Evolutionary conservation across 2,329 filamentous ascomycete genomes (phyloP), one percentile per base, ranked within the genome.

Genomic region (Nigrograna mackinnonii): DNA sequence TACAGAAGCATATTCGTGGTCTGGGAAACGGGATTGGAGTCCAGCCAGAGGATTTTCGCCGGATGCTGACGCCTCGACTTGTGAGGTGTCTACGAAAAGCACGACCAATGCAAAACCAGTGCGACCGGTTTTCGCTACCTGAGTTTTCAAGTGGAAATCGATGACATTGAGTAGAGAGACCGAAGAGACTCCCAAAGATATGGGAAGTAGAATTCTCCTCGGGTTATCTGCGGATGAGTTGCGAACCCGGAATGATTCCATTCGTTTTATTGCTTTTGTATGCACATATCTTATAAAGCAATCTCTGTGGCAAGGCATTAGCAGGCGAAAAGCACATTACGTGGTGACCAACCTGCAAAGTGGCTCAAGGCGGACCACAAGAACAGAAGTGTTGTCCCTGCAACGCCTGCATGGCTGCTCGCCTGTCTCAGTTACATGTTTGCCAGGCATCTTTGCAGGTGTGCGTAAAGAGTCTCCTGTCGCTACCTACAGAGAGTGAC

Each of bases 161-260:
- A 97, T 74, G 17, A 95, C 77, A 56, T 92, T 81, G 21, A 95
- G 75, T 32, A 99, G 75, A 12, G 84, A 81, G 12, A 87, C 78
- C 0, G 92, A 97, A 1, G 88, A 94, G 2, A 87, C 75, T 1
- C 94, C 92, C 57, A 90, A 85, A 0, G 91, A 96, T 2, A 96
- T 73, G 5, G 91, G 89, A 16, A 96, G 73, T 14, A 96, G 73
- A 35, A 96, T 80, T 60, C 70, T 80, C 52, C 71, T 73, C 43
- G 71, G 70, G 38, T 70, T 61, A 32, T 71, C 70, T 43, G 69
- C 66, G 17, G 69, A 64, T 22, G 69, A 65, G 49, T 77, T 67
- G 26, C 72, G 70, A 26, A 83, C 75, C 34, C 79, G 76, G 60
- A 85, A 87, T 30, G 77, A 76, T 54, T 86, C 83, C 73, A 87